phyloP scores from a whole-genome alignment of 176 grass and related monocot species.

The Phyllostachys edulis region DNA sequence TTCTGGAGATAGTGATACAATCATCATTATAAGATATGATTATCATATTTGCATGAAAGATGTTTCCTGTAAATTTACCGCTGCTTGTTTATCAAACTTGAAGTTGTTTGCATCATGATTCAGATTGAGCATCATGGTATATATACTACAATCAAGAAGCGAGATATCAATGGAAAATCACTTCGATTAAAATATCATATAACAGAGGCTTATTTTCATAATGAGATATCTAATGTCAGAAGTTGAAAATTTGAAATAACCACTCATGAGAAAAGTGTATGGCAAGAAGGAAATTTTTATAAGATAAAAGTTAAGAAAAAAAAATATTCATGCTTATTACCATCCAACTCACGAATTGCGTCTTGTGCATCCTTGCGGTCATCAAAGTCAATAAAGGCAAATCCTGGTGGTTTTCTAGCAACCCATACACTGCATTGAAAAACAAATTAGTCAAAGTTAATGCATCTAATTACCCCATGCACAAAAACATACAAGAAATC shows the following conservation, averaged over 20 bases:
- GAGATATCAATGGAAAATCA: not conserved
- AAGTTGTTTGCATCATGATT: not conserved
- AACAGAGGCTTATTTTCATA: not conserved
- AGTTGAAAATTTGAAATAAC: conserved; percentile 10
- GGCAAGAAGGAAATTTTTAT: not conserved
- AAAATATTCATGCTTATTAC: conserved; percentile 27
- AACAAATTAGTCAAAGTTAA: conserved; percentile 24
- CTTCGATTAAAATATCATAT: not conserved
- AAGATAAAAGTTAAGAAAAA: not conserved
- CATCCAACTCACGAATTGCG: conserved; percentile 78
- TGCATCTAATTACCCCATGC: not conserved
- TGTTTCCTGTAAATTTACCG: not conserved
- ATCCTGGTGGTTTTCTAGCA: conserved; percentile 86
- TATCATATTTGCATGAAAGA: not conserved
- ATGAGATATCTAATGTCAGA: not conserved
- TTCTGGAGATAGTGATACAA: conserved; percentile 5
- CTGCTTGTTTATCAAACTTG: not conserved
- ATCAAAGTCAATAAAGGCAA: conserved; percentile 90
- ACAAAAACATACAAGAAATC: conserved; percentile 2
- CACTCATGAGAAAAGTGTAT: not conserved
- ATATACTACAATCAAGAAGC: not conserved
- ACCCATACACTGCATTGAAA: conserved; percentile 83
- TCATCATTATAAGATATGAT: not conserved
- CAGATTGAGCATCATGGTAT: not conserved
- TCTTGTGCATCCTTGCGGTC: conserved; percentile 80